Evolutionary conservation across 1,284 basidiomycete species (phyloP).

Genomic region (Tilletia walkeri): DNA sequence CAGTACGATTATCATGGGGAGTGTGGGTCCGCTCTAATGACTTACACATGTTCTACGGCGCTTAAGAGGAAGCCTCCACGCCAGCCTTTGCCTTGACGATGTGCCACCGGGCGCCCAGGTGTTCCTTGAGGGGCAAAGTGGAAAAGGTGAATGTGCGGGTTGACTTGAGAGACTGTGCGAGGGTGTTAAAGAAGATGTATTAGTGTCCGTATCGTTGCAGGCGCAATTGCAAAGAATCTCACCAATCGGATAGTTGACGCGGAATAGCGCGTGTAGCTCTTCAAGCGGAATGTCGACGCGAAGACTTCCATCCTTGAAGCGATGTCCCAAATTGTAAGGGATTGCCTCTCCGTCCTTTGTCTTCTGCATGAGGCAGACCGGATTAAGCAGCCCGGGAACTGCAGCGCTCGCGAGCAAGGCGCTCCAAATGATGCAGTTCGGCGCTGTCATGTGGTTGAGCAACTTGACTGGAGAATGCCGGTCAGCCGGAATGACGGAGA

Average conservation of each 20-base stretch:
- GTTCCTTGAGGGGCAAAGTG: conserved; percentile 93
- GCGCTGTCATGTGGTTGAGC: conserved; percentile 91
- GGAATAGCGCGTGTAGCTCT: conserved; percentile 69
- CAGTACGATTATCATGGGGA: not conserved
- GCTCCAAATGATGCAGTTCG: conserved; percentile 70
- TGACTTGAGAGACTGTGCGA: conserved; percentile 18
- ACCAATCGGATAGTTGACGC: conserved; percentile 83
- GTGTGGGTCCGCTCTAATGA: not conserved
- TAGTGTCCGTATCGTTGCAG: too few relatives aligned
- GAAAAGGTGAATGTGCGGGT: conserved; percentile 70
- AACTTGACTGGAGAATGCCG: conserved; percentile 88
- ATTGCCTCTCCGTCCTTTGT: conserved; percentile 74
- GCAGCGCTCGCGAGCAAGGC: conserved; percentile 56
- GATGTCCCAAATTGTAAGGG: conserved; percentile 85
- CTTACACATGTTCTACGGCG: conserved; percentile 53
- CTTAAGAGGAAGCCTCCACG: conserved; percentile 80
- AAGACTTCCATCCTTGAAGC: conserved; percentile 53
- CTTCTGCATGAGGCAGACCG: conserved; percentile 84
- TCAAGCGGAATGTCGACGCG: conserved; percentile 90
- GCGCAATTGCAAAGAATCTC: not conserved
- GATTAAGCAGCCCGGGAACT: conserved; percentile 60
- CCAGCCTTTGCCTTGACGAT: conserved; percentile 77
- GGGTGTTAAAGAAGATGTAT: not conserved
- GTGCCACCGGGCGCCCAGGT: conserved; percentile 87
- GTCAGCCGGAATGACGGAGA: conserved; percentile 90